These are phyloP conservation scores for Cynara cardunculus DNA, from an alignment of 129 eudicot genomes.

Conservation along the genomic window DNA sequence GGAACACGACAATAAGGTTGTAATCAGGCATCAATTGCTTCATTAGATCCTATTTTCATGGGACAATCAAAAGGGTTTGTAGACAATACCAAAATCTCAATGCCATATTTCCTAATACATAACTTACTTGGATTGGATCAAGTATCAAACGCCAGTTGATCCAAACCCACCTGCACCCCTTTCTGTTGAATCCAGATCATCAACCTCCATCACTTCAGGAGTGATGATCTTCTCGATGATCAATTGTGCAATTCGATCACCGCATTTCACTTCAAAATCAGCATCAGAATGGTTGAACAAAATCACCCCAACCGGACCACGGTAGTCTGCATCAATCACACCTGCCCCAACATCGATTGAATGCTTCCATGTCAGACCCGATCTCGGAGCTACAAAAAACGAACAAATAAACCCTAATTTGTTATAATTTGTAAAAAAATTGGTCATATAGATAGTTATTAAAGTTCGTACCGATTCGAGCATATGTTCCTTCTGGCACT, in stretches of 20 bases:
- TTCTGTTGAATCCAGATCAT: constrained; percentile 63
- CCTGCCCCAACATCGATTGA: constrained; percentile 96
- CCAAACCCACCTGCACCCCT: constrained; percentile 91
- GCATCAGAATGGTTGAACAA: constrained; percentile 34
- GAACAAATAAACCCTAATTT: background rate
- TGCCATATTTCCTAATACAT: background rate
- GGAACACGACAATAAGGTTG: background rate
- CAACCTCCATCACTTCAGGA: constrained; percentile 33
- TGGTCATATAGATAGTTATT: background rate
- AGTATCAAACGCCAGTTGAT: constrained; percentile 60
- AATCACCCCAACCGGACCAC: constrained; percentile 43
- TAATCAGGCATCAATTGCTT: background rate
- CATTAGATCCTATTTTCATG: background rate
- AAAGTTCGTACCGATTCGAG: constrained; percentile 53
- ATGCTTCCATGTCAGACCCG: constrained; percentile 92
- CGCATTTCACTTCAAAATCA: constrained; percentile 37
- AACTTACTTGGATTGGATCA: background rate
- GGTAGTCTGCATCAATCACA: constrained; percentile 66
- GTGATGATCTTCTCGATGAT: constrained; percentile 59
- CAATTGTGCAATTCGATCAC: constrained; percentile 83
- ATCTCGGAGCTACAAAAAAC: constrained; percentile 64
- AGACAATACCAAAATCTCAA: background rate
- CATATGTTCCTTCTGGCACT: constrained; percentile 78
- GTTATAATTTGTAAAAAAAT: background rate
- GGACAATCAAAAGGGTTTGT: background rate